These are phyloP conservation scores for Posidonia australis DNA, from an alignment of 106 monocot species.

Conservation along the genomic window DNA sequence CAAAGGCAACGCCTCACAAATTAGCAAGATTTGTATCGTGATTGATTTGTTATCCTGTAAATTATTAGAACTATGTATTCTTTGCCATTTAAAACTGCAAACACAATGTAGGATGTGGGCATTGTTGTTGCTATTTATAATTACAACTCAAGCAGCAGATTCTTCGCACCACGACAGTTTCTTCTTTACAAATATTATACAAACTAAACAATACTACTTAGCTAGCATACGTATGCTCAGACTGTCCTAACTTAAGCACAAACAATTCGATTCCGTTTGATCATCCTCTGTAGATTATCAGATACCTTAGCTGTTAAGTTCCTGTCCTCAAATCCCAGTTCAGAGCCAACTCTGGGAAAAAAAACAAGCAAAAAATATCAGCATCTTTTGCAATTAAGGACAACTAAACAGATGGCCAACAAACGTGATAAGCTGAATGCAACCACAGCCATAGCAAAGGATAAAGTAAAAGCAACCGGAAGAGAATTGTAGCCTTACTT, in stretches of 20 bases:
- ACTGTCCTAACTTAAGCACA: conserved; percentile 9
- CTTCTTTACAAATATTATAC: neutral
- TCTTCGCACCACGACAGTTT: too few relatives aligned
- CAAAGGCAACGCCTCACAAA: too few relatives aligned
- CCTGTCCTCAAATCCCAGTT: conserved; percentile 48
- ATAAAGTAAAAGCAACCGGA: neutral
- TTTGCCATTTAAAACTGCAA: too few relatives aligned
- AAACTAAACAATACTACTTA: neutral
- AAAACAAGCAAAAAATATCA: neutral
- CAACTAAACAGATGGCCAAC: too few relatives aligned
- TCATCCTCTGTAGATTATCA: conserved; percentile 59
- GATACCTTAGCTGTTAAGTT: conserved; percentile 65
- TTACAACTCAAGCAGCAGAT: too few relatives aligned
- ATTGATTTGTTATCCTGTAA: too few relatives aligned
- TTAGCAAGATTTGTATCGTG: too few relatives aligned
- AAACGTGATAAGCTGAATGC: too few relatives aligned
- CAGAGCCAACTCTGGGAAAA: conserved; percentile 38
- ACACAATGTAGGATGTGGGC: too few relatives aligned
- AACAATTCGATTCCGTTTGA: conserved; percentile 33
- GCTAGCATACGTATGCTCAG: neutral
- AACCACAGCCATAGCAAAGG: too few relatives aligned
- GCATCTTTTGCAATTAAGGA: neutral
- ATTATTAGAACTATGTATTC: too few relatives aligned
- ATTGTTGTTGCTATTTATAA: too few relatives aligned
- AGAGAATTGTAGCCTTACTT: conserved; percentile 26